Evolutionary conservation across 208 protist genomes (phyloP).

Genomic region (Naegleria lovaniensis): DNA sequence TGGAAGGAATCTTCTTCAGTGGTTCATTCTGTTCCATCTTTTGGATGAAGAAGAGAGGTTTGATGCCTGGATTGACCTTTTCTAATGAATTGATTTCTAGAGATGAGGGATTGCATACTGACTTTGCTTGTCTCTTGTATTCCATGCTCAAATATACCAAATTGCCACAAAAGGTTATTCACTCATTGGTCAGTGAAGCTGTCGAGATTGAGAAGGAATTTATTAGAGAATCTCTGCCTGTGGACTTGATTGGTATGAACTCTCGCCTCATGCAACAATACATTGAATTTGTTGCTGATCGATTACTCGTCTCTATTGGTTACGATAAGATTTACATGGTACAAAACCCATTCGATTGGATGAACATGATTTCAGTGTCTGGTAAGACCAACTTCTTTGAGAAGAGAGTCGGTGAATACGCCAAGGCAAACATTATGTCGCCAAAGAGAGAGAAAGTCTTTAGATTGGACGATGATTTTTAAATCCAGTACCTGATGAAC

Average conservation of each 20-base stretch:
- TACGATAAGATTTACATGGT: slow-evolving; percentile 86
- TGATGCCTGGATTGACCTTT: slow-evolving; percentile 98
- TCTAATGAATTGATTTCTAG: slow-evolving; percentile 97
- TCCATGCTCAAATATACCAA: slow-evolving; percentile 76
- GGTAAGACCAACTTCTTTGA: slow-evolving; percentile 99
- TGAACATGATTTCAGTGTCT: slow-evolving; percentile 98
- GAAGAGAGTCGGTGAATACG: slow-evolving; percentile 96
- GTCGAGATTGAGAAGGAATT: slow-evolving; percentile 94
- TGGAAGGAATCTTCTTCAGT: slow-evolving; percentile 99
- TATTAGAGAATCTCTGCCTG: slow-evolving; percentile 92
- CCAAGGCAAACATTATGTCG: slow-evolving; percentile 91
- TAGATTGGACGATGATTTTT: slow-evolving; percentile 80
- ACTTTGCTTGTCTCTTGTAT: slow-evolving; percentile 97
- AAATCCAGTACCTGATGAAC: too few relatives aligned
- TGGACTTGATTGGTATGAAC: slow-evolving; percentile 98
- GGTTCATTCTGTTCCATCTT: slow-evolving; percentile 97
- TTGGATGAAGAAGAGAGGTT: slow-evolving; percentile 98
- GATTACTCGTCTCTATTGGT: slow-evolving; percentile 90
- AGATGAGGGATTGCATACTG: slow-evolving; percentile 97
- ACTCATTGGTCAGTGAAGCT: slow-evolving; percentile 82
- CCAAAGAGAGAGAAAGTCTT: slow-evolving; percentile 62
- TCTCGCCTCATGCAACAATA: slow-evolving; percentile 92
- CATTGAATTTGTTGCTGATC: slow-evolving; percentile 98
- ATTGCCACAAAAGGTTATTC: slow-evolving; percentile 64
- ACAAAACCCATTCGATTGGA: slow-evolving; percentile 98